Conservation (phyloP, 1,284 basidiomycete species). For the Megacollybia platyphylla region DNA sequence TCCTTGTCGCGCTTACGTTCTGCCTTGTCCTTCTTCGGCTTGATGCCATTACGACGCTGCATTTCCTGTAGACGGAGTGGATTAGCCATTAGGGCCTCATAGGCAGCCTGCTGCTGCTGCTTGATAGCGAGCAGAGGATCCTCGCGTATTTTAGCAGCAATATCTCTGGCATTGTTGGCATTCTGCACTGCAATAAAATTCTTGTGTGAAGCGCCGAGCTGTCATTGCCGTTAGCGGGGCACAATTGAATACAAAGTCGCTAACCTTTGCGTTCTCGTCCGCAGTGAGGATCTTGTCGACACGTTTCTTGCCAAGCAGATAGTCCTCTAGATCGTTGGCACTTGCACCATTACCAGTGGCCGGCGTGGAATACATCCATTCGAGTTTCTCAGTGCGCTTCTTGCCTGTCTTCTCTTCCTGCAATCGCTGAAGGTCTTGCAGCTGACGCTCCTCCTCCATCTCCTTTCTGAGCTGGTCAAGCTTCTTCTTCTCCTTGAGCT, state of each 20-base stretch:
- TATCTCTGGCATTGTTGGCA: conserved; percentile 83
- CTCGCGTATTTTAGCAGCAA: conserved; percentile 88
- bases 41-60: conserved; percentile 65
- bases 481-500: conserved; percentile 98
- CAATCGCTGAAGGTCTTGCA: conserved; percentile 90
- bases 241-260: not conserved
- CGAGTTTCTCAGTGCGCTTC: conserved; percentile 86
- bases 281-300: conserved; percentile 92
- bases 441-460: conserved; percentile 91
- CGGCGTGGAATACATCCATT: conserved; percentile 99
- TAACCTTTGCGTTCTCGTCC: conserved; percentile 80
- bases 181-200: conserved; percentile 89
- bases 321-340: conserved; percentile 89
- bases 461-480: conserved; percentile 93
- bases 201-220: conserved; percentile 79
- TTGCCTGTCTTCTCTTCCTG: conserved; percentile 92
- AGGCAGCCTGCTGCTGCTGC: conserved; percentile 91
- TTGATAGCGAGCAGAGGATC: conserved; percentile 96
- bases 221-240: conserved; percentile 2
- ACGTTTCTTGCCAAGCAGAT: conserved; percentile 94
- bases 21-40: conserved; percentile 66
- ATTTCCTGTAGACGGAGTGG: conserved; percentile 80
- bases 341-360: conserved; percentile 75
- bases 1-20: conserved; percentile 53
- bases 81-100: conserved; percentile 83